phyloP scores from a whole-genome alignment of 2,329 filamentous ascomycete genomes.

The Fusarium sp. region DNA sequence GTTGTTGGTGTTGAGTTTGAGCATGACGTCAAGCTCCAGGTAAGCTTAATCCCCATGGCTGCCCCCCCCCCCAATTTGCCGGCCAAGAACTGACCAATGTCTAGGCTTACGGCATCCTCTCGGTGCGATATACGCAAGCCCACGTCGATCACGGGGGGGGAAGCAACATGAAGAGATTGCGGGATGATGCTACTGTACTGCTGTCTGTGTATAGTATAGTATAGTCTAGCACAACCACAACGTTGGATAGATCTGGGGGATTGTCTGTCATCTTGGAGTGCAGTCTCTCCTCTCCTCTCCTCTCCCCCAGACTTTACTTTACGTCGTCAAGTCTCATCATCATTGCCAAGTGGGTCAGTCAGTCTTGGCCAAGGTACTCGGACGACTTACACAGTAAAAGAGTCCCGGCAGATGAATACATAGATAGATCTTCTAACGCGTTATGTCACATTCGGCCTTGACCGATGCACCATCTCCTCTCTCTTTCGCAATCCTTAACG shows the following conservation, averaged over 20 bases:
- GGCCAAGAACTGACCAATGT: neutral
- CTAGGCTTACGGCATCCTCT: constrained; percentile 37
- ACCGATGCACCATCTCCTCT: neutral
- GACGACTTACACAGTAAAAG: neutral
- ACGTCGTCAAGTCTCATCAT: constrained; percentile 12
- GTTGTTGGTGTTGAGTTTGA: constrained; percentile 21
- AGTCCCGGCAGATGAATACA: constrained; percentile 18
- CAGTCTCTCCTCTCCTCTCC: neutral
- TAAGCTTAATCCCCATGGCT: constrained; percentile 41
- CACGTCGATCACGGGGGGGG: constrained; percentile 24
- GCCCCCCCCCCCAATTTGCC: constrained; percentile 6
- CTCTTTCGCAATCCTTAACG: neutral
- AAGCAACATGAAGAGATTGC: neutral
- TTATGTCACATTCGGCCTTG: neutral
- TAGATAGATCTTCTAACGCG: constrained; percentile 1
- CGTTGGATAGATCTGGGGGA: constrained; percentile 6
- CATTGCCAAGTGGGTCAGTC: constrained; percentile 20
- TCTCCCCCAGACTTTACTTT: neutral
- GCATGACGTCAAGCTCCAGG: constrained; percentile 42
- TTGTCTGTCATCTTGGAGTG: constrained; percentile 6
- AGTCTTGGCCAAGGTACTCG: constrained; percentile 10
- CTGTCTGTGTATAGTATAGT: neutral
- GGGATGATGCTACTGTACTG: neutral
- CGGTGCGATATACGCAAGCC: constrained; percentile 30
- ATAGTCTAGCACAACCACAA: neutral